Base-by-base conservation (phyloP, 768 basidiomycete genomes). In the Lactarius hengduanensis region DNA sequence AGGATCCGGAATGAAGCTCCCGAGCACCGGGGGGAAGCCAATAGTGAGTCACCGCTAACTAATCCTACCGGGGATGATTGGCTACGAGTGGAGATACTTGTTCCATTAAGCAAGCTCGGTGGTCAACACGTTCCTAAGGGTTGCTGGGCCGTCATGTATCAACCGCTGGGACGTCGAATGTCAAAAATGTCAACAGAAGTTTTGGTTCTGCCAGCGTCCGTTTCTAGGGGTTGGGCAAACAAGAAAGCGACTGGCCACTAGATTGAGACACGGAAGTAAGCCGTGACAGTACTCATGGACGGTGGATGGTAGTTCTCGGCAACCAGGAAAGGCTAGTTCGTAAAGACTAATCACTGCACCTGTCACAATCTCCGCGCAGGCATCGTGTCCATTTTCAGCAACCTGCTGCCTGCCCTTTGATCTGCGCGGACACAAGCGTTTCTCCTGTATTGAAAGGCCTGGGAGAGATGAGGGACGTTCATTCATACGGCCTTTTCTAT, bases 71-170 rank as follows among this genome's bases (percentile, higher is more conserved):
- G n/a, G 54, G 50, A n/a, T 26, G 26, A 10, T 53, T 36, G 32
- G 6, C 32, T 20, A 28, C 6, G 22, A 16, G 22, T 11, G 20
- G 38, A 13, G n/a, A 40, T 15, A 40, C 38, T 40, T 15, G 20
- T 53, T 10, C 20, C 22, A 41, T 43, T 11, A 0, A 13, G 32
- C 22, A n/a, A n/a, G 0, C 9, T 9, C 56, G 9, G 10, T 5
- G 9, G 20, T 10, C 8, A 41, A 58, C 60, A 53, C 60, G 55
- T 57, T 57, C 59, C 59, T 55, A 22, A 26, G 16, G 9, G 28
- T 7, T 20, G 53, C 30, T 18, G 5, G 22, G n/a, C 47, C 4
- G 30, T 20, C 30, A 2, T 41, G 40, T 34, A 20, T 22, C 3
- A 20, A 66, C 10, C 45, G 36, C 56, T 8, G 28, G 40, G 41